Evolutionary conservation across 2,329 filamentous ascomycete species (phyloP), one percentile per base, ranked within the genome.

Genomic region (Myriosclerotinia curreyana): DNA sequence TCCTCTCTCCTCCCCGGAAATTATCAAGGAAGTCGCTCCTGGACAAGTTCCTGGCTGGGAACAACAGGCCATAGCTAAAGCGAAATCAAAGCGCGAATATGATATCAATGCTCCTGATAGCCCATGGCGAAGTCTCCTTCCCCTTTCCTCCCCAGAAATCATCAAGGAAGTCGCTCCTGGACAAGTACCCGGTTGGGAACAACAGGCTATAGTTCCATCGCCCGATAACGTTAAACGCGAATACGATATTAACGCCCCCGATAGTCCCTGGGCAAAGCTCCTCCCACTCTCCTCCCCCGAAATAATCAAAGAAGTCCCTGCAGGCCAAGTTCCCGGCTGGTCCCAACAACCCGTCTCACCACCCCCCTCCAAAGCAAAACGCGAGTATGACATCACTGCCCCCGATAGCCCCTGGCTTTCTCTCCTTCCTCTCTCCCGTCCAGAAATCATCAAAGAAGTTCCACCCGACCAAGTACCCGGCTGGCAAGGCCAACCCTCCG

Each of bases 31-130:
- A 34, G 38, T 56, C 25, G 38, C 28, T 11, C 25, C 25, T 4
- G 53, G 40, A 5, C 53, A 56, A 31, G 53, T 44, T 14, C 53
- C 53, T 17, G 53, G 53, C 14, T 56, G 53, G 53, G 53, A 56
- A 28, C 53, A 56, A 56, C 53, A 46, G 20, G 38, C 53, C 22
- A 55, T 55, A 55, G 52, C 36, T 42, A 54, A 54, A 7, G 15
- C 3, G 5, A 31, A 31, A 44, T 20, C 12, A 2, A 58, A 58
- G 12, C 54, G 54, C 20, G 54, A 46, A 44, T 58, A 46, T 20
- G 28, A 58, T 17, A 46, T 58, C 20, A 22, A 14, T 15, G 40
- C 28, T 11, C 40, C 54, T 1, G 28, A 46, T 46, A 58, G 54
- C 31, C 54, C 54, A 4, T 56, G 40, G 53, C 15, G 11, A n/a